These are phyloP conservation scores for Starmerella khaoyaiensis DNA, from an alignment of 805 yeast species.

Conservation along the genomic window DNA sequence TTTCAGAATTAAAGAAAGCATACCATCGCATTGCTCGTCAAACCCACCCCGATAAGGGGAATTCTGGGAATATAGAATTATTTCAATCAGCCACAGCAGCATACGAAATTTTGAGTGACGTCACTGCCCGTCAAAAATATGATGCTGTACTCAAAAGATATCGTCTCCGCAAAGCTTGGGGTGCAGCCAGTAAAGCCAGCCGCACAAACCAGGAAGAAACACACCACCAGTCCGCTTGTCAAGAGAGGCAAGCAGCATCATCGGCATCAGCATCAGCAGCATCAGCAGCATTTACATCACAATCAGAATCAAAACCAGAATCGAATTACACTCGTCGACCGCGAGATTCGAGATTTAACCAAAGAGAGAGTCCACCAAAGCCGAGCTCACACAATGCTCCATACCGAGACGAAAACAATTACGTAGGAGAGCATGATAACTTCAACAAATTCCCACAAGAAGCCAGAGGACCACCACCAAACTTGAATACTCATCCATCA, in stretches of 20 bases:
- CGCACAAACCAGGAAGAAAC: background rate
- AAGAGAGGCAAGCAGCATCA: background rate
- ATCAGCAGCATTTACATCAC: background rate
- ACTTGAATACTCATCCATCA: too few species aligned
- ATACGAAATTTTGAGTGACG: constrained; percentile 25
- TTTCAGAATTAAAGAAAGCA: constrained; percentile 24
- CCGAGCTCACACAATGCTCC: background rate
- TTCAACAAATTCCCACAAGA: too few species aligned
- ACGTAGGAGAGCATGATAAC: background rate
- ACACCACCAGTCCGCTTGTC: background rate
- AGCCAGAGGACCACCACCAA: too few species aligned
- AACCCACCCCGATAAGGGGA: constrained; percentile 36
- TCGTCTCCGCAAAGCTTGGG: background rate
- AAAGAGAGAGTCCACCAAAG: background rate
- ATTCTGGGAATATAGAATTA: constrained; percentile 22
- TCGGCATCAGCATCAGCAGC: constrained; percentile 4
- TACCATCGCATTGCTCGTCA: constrained; percentile 28
- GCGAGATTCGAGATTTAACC: constrained; percentile 1
- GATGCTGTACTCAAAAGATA: constrained; percentile 22
- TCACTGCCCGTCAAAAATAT: constrained; percentile 23
- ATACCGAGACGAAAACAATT: background rate
- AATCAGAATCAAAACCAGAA: background rate
- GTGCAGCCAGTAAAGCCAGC: background rate
- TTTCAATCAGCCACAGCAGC: constrained; percentile 30
- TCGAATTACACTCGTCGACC: background rate